phyloP scores from a whole-genome alignment of 2,329 filamentous ascomycete genomes.

The Elsinoe necatrix region DNA sequence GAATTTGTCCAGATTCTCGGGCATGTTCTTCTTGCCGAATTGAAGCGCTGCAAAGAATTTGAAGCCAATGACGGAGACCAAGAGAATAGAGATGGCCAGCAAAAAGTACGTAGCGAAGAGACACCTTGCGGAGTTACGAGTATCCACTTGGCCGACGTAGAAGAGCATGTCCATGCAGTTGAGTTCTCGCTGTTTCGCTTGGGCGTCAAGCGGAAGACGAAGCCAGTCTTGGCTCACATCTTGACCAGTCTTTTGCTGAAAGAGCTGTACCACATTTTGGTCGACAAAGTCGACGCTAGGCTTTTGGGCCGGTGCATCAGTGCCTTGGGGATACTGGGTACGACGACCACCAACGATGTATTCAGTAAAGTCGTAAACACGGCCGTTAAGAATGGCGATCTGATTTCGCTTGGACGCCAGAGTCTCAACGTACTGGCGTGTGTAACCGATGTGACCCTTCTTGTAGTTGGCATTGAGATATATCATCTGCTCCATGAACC shows the following conservation, averaged over 20 bases:
- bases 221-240: constrained; percentile 77
- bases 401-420: constrained; percentile 57
- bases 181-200: constrained; percentile 59
- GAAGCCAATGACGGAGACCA: constrained; percentile 78
- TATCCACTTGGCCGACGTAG: constrained; percentile 86
- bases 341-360: constrained; percentile 70
- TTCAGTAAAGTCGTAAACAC: constrained; percentile 81
- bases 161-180: constrained; percentile 89
- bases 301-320: constrained; percentile 38
- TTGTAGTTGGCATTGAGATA: constrained; percentile 69
- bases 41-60: constrained; percentile 96
- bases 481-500: constrained; percentile 85
- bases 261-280: constrained; percentile 61
- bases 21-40: constrained; percentile 81
- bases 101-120: constrained; percentile 85
- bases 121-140: constrained; percentile 75
- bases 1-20: constrained; percentile 96
- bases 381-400: constrained; percentile 69
- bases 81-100: constrained; percentile 70
- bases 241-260: constrained; percentile 63
- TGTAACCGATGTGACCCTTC: constrained; percentile 82
- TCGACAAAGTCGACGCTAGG: constrained; percentile 73
- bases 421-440: constrained; percentile 63
- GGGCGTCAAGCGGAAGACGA: constrained; percentile 51
- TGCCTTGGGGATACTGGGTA: constrained; percentile 49